Conservation (phyloP, 1,284 basidiomycete genomes). For the Rhodotorula mucilaginosa region DNA sequence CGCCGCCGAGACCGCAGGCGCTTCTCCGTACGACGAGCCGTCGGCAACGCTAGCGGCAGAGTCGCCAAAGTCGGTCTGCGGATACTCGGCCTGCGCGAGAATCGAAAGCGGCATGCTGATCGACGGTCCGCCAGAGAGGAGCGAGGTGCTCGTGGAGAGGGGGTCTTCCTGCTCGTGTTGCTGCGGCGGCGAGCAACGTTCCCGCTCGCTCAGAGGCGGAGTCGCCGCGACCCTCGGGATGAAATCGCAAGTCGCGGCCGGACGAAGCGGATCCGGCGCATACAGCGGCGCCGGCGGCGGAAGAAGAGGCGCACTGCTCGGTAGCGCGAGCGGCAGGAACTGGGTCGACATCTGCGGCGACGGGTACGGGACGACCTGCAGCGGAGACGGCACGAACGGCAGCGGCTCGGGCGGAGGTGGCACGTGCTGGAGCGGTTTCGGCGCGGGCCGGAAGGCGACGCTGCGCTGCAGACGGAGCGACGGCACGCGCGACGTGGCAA, state of each 20-base stretch:
- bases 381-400: not conserved
- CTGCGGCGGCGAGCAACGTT: not conserved
- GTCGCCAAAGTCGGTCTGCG: too few species aligned
- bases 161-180: too few species aligned
- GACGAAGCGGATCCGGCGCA: not conserved
- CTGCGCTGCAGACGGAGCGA: not conserved
- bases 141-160: too few species aligned
- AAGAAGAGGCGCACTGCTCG: not conserved
- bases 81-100: too few species aligned
- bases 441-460: not conserved
- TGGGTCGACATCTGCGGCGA: not conserved
- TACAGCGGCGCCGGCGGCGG: slow-evolving; percentile 1
- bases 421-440: not conserved
- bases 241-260: not conserved
- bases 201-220: too few species aligned
- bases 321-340: not conserved
- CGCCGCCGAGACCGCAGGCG: not conserved
- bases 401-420: not conserved
- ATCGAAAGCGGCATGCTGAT: too few species aligned
- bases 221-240: too few species aligned
- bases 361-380: not conserved
- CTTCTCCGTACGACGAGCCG: not conserved
- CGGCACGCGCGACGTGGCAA: not conserved
- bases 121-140: too few species aligned
- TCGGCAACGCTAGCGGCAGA: too few species aligned